Evolutionary conservation across 352 stramenopile genomes (phyloP).

Genomic region (Phytophthora tubulina): DNA sequence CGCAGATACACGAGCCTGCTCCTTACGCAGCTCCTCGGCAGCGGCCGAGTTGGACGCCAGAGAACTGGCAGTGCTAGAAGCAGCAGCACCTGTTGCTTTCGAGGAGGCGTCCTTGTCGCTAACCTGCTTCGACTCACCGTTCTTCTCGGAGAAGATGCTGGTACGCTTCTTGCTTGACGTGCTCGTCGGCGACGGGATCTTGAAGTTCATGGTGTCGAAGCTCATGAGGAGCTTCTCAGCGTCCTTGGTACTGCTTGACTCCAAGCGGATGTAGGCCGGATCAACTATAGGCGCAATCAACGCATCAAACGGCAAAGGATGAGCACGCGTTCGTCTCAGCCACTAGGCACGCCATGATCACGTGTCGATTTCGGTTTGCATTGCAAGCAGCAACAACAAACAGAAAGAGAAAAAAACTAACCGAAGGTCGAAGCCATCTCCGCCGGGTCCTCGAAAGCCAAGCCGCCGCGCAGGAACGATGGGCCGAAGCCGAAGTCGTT

Average conservation of each 20-base stretch:
- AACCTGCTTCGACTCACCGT: slow-evolving; percentile 22
- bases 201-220: slow-evolving; percentile 90
- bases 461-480: slow-evolving; percentile 61
- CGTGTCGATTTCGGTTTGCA: slow-evolving; percentile 47
- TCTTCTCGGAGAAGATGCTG: slow-evolving; percentile 52
- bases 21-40: slow-evolving; percentile 51
- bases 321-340: slow-evolving; percentile 50
- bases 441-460: slow-evolving; percentile 58
- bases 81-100: neutral
- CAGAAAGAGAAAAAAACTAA: slow-evolving; percentile 70
- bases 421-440: slow-evolving; percentile 77
- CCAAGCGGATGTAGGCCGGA: slow-evolving; percentile 53
- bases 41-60: slow-evolving; percentile 34
- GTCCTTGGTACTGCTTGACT: slow-evolving; percentile 56
- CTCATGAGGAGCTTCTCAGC: slow-evolving; percentile 89
- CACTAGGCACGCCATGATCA: slow-evolving; percentile 31
- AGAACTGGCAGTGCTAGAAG: slow-evolving; percentile 37
- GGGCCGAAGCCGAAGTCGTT: slow-evolving; percentile 74
- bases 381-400: slow-evolving; percentile 43
- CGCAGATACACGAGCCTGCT: slow-evolving; percentile 38
- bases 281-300: slow-evolving; percentile 58
- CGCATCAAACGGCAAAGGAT: slow-evolving; percentile 47
- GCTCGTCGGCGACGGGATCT: slow-evolving; percentile 80
- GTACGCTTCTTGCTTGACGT: slow-evolving; percentile 62
- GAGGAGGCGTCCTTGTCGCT: slow-evolving; percentile 5